These are phyloP conservation scores for Phytophthora tentaculata DNA, from an alignment of 352 stramenopile species.

Conservation along the genomic window DNA sequence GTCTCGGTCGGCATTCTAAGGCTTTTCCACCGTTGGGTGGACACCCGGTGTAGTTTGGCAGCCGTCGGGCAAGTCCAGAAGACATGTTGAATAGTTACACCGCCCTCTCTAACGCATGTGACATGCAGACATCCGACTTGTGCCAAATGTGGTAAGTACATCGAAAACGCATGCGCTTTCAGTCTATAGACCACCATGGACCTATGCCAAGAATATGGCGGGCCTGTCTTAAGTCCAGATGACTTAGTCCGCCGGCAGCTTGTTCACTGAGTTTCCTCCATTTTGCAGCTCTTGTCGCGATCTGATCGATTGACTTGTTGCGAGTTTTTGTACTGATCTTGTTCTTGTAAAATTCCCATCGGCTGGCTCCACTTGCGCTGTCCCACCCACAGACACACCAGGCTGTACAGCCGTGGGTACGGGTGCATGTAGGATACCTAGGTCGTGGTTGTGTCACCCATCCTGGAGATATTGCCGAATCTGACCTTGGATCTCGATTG, in stretches of 20 bases:
- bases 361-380: no score
- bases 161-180: background rate
- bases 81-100: background rate
- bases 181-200: background rate
- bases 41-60: background rate
- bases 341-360: no score
- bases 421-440: no score
- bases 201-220: background rate
- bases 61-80: background rate
- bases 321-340: no score
- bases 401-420: no score
- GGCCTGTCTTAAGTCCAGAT: background rate
- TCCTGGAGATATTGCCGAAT: no score
- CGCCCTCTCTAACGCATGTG: background rate
- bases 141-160: background rate
- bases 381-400: no score
- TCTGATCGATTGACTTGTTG: no score
- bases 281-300: no score
- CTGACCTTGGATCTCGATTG: no score
- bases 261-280: no score
- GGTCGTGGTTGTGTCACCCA: no score
- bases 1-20: background rate
- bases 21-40: background rate
- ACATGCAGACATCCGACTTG: background rate
- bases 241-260: background rate